Evolutionary conservation across 2,329 filamentous ascomycete species (phyloP), one percentile per base, ranked within the genome.

Genomic region (Chaetoscypha palmicola): DNA sequence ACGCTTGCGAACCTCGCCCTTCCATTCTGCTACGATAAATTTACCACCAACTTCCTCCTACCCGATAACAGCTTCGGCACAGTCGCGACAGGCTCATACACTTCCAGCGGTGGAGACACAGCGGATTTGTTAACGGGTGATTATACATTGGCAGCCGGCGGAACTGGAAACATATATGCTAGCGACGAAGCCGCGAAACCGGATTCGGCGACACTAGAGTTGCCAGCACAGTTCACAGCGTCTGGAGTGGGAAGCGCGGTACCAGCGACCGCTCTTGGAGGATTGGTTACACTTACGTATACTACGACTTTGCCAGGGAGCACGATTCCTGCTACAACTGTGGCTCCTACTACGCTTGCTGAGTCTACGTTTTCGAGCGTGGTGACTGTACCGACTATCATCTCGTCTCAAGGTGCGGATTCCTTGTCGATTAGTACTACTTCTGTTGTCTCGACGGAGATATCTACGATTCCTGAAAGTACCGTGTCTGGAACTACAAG

Each of bases 1-100:
- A 40, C 50, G 2, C 53, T 60, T 32, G 34, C 47, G 10, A 55
- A 48, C 28, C 58, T 68, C 24, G 62, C 64, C 26, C 59, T 72
- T 4, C 66, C 70, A 2, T 70, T 73, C 58, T 73, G 70, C 61
- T 73, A 72, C 59, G 71, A 74, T 56, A 66, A 65, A 43, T 74
- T 70, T 59, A 74, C 71, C 4, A 74, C 71, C 14, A 68, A 73
- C 50, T 73, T 60, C 52, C 65, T 64, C 41, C 67, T 74, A 38
- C 57, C 66, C 2, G 70, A 71, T 46, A 65, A 65, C 24, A 68
- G 68, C 12, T 69, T 63, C 40, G 71, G 71, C 10, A 69, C 65
- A 2, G 58, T 73, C n/a, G 63, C 61, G 1, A 62, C 60, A 0
- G 71, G 69, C 10, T 50, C 64, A 12, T 73, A 71, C 53, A 62